Conservation (phyloP, 352 stramenopile genomes). For the Pseudoperonospora humuli region DNA sequence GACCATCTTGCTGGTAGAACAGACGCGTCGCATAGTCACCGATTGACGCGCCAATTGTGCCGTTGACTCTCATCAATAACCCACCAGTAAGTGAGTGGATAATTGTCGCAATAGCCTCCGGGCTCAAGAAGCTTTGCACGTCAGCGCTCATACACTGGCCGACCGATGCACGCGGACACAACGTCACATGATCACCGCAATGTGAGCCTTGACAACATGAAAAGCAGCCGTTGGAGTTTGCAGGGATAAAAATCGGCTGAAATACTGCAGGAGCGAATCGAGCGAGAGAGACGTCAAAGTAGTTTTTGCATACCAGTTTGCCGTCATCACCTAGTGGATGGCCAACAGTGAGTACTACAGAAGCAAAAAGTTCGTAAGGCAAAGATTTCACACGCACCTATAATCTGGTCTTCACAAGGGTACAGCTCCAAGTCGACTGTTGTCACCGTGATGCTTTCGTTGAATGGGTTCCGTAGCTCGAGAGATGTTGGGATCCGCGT, state of each 20-base stretch:
- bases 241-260: slow-evolving; percentile 61
- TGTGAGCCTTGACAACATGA: slow-evolving; percentile 65
- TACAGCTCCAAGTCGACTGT: slow-evolving; percentile 63
- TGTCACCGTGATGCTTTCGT: slow-evolving; percentile 65
- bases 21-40: slow-evolving; percentile 54
- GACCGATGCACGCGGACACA: slow-evolving; percentile 48
- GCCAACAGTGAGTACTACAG: neutral
- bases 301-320: slow-evolving; percentile 55
- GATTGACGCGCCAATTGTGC: slow-evolving; percentile 62
- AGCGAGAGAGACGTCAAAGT: slow-evolving; percentile 54
- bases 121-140: slow-evolving; percentile 59
- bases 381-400: slow-evolving; percentile 23
- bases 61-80: slow-evolving; percentile 75
- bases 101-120: slow-evolving; percentile 67
- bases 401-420: slow-evolving; percentile 57
- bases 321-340: slow-evolving; percentile 24
- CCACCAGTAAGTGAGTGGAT: slow-evolving; percentile 64
- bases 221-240: slow-evolving; percentile 56
- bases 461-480: slow-evolving; percentile 75
- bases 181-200: slow-evolving; percentile 39
- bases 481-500: slow-evolving; percentile 61
- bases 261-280: slow-evolving; percentile 59
- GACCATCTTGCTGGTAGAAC: slow-evolving; percentile 62
- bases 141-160: slow-evolving; percentile 62
- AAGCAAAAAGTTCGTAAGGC: neutral